Base-by-base conservation (phyloP, 1,139 yeast genomes). In the Yarrowia galli region DNA sequence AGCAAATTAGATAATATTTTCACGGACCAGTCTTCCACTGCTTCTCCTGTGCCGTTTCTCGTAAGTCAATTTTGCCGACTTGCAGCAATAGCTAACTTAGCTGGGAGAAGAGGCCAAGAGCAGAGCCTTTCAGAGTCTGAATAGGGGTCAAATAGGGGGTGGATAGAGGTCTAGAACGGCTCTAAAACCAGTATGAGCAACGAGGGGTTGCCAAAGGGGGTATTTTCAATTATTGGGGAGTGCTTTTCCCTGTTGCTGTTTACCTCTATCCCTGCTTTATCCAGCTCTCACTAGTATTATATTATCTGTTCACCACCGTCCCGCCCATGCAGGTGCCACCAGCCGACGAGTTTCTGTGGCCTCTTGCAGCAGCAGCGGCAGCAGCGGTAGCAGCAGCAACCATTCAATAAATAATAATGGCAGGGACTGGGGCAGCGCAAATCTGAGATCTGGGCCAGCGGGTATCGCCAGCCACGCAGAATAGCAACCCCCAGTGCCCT, bases 381-480 rank as follows among this genome's bases (percentile, higher is more conserved):
- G 32, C 32, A 3, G 10, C 32, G 10, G 32, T 28, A 10, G 32
- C 32, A 28, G 32, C 32, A 28, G 32, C 32, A 28, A 28, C 32
- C 32, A 28, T 28, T 10, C 3, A 3, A 28, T 28, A 28, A 28
- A 28, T 48, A 48, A 48, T 48, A 49, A 18, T 22, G 53, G n/a
- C n/a, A n/a, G n/a, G n/a, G n/a, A 16, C 8, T 13, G 7, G 13
- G 20, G 7, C 40, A 12, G 22, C 23, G 6, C 15, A 16, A 13
- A 40, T 53, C 45, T 36, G 60, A 53, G 60, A 53, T 53, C 45
- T 36, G 60, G 45, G 5, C 43, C 20, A 28, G 20, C 56, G 60
- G 60, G 60, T 53, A 53, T 53, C 60, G 38, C 60, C 60, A 53
- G 60, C 60, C 60, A 53, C 42, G 43, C 60, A 38, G 20, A 2